Conservation (phyloP, 805 yeast species). For the Komagataella pastoris region DNA sequence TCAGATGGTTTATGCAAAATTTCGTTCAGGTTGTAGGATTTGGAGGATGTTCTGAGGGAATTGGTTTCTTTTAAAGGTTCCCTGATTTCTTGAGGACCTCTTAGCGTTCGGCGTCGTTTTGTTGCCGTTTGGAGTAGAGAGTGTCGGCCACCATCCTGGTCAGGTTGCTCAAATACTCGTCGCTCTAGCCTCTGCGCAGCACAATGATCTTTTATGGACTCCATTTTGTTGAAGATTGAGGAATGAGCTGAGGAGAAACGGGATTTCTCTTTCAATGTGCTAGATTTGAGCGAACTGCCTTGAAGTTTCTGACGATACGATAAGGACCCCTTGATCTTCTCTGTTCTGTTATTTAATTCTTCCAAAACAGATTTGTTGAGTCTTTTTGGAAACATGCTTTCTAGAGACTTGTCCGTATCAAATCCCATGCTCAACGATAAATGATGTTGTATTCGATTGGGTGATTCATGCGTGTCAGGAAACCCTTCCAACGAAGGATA, state of each 20-base stretch:
- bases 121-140: background rate
- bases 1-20: background rate
- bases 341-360: slow-evolving; percentile 29
- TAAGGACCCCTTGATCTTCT: slow-evolving; percentile 15
- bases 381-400: slow-evolving; percentile 32
- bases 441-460: background rate
- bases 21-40: background rate
- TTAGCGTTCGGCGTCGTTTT: background rate
- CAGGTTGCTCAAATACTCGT: background rate
- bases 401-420: background rate
- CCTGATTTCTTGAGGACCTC: background rate
- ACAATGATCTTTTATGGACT: slow-evolving; percentile 33
- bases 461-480: background rate
- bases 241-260: slow-evolving; percentile 31
- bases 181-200: slow-evolving; percentile 19
- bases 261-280: slow-evolving; percentile 13
- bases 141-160: background rate
- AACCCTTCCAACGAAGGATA: background rate
- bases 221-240: slow-evolving; percentile 35
- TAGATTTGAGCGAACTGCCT: background rate
- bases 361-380: slow-evolving; percentile 29
- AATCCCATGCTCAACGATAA: background rate
- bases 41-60: background rate
- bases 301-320: background rate
- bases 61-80: background rate